These are phyloP conservation scores for Psilocybe subaeruginosa DNA, from an alignment of 768 basidiomycete genomes.

Conservation along the genomic window DNA sequence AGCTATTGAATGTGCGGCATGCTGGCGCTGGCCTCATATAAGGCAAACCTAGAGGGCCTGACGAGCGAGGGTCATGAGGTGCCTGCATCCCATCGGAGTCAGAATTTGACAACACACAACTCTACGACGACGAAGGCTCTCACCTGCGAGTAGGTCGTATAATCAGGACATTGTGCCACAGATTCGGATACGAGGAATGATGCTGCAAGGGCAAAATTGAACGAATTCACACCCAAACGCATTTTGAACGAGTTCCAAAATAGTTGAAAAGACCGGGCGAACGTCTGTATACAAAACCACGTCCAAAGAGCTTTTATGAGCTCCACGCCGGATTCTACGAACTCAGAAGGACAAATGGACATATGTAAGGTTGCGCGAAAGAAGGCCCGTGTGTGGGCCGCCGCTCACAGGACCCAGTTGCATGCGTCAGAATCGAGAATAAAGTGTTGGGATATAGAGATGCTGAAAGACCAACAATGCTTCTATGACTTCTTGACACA, in stretches of 20 bases:
- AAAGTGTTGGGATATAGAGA: not conserved
- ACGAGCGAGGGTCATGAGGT: conserved; percentile 62
- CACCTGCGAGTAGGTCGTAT: conserved; percentile 60
- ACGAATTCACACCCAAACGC: conserved; percentile 14
- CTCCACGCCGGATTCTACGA: conserved; percentile 9
- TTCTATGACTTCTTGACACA: conserved; percentile 7
- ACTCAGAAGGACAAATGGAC: conserved; percentile 8
- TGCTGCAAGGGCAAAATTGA: conserved; percentile 20
- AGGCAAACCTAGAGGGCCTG: conserved; percentile 64
- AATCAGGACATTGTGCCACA: conserved; percentile 60
- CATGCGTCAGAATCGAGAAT: conserved; percentile 15
- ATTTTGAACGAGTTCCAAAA: conserved; percentile 16
- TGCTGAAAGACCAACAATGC: conserved; percentile 3
- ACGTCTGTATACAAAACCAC: not conserved
- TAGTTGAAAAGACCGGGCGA: conserved; percentile 1
- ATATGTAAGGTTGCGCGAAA: conserved; percentile 7
- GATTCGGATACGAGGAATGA: conserved; percentile 28
- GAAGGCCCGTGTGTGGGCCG: conserved; percentile 7
- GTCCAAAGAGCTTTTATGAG: conserved; percentile 19
- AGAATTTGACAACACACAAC: not conserved
- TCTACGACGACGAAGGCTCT: not conserved
- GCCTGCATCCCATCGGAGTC: conserved; percentile 34
- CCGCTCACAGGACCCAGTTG: conserved; percentile 21
- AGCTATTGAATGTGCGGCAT: conserved; percentile 79
- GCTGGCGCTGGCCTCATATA: conserved; percentile 72